These are phyloP conservation scores for Leptographium galeiforme DNA, from an alignment of 2,329 filamentous ascomycete genomes.

Conservation along the genomic window DNA sequence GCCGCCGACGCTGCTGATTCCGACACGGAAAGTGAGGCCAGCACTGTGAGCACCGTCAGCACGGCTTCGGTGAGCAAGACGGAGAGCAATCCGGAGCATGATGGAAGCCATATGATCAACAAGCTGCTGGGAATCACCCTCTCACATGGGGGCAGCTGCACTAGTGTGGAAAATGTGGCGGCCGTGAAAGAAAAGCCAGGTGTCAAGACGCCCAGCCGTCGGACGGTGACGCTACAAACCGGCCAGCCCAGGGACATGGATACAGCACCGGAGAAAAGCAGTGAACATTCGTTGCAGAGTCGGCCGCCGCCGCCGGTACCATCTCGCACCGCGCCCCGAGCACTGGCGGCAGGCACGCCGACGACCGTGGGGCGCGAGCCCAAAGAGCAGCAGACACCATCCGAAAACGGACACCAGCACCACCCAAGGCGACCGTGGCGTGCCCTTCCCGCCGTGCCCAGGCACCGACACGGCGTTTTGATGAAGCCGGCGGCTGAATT, in stretches of 20 bases:
- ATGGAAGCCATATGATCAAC: constrained; percentile 27
- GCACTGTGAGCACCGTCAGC: constrained; percentile 15
- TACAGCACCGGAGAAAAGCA: not conserved
- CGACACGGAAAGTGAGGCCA: not conserved
- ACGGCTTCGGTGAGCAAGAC: not conserved
- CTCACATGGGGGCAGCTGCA: constrained; percentile 49
- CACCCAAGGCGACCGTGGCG: constrained; percentile 24
- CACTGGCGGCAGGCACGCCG: not conserved
- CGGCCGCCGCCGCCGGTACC: not conserved
- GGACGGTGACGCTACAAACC: not conserved
- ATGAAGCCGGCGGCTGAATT: constrained; percentile 11
- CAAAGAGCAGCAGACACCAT: not conserved
- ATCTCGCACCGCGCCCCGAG: not conserved
- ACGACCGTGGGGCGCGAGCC: not conserved
- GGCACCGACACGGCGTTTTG: constrained; percentile 39
- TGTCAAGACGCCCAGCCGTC: constrained; percentile 63
- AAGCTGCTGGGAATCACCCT: constrained; percentile 61
- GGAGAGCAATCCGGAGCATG: not conserved
- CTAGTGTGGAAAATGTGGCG: constrained; percentile 68
- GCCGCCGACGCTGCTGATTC: not conserved
- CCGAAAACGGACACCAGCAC: constrained; percentile 1
- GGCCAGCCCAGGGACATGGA: not conserved
- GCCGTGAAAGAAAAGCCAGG: constrained; percentile 71
- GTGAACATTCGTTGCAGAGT: not conserved
- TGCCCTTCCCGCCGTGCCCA: constrained; percentile 40